phyloP scores from a whole-genome alignment of 305 asterid genomes.

The Fraxinus nigra region DNA sequence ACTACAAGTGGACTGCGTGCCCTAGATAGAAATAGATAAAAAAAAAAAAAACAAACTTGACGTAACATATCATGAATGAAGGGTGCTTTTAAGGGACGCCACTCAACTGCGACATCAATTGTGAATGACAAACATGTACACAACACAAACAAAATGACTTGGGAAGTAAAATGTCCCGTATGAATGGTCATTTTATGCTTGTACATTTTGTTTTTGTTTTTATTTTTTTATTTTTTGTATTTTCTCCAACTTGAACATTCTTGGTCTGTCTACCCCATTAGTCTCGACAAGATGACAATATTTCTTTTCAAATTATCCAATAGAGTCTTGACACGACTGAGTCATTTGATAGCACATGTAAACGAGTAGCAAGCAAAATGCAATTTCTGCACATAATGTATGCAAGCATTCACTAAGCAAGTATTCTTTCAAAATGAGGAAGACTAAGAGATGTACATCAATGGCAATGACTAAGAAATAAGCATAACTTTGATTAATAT shows the following conservation, averaged over 20 bases:
- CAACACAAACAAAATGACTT: background rate
- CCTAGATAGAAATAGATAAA: too few species aligned
- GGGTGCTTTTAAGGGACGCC: background rate
- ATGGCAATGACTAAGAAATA: background rate
- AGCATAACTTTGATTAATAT: background rate
- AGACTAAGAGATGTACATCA: background rate
- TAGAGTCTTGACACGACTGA: background rate
- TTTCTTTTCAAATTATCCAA: background rate
- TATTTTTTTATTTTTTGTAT: too few species aligned
- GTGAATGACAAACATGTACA: background rate
- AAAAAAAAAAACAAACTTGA: too few species aligned
- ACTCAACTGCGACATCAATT: background rate
- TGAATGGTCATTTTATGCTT: background rate
- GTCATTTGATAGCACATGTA: background rate
- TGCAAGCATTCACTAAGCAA: background rate
- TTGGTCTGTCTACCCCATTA: background rate
- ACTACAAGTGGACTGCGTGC: background rate
- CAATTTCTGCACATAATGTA: background rate
- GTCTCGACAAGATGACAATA: background rate
- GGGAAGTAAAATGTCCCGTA: background rate
- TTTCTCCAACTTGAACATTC: background rate
- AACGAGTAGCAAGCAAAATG: background rate
- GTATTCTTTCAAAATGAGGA: background rate
- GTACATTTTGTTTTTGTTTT: background rate
- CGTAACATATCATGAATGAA: background rate